Percentiles rank a stretch among this genome's conserved stretches.
These are phyloP conservation scores for Boletus vermiculosoides DNA, from an alignment of 768 basidiomycete genomes.

Conservation along the genomic window DNA sequence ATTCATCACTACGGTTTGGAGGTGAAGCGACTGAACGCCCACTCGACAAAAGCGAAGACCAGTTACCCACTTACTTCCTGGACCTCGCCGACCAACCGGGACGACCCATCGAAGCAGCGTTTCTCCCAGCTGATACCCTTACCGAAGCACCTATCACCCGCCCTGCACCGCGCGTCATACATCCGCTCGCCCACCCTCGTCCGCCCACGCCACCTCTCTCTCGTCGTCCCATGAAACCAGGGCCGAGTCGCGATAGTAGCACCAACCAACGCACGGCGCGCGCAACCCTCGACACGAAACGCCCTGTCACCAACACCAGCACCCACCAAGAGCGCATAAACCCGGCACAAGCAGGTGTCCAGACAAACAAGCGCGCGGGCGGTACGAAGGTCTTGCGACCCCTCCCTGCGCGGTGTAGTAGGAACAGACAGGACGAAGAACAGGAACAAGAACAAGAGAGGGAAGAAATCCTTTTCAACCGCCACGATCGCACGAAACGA, in stretches of 20 bases:
- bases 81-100: background rate
- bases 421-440: background rate
- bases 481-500: slow-evolving; percentile 1
- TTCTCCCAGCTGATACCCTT: background rate
- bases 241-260: background rate
- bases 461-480: background rate
- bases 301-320: background rate
- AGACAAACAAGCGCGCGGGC: background rate
- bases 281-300: background rate
- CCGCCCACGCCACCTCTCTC: slow-evolving; percentile 8
- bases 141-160: background rate
- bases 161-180: background rate
- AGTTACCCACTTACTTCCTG: background rate
- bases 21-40: background rate
- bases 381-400: background rate
- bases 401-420: too few species aligned
- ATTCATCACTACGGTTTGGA: background rate
- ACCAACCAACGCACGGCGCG: background rate
- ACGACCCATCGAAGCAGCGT: background rate
- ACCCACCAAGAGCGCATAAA: background rate
- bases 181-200: background rate
- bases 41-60: background rate
- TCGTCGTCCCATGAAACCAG: background rate
- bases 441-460: background rate
- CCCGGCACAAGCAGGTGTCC: slow-evolving; percentile 4